A percentile compares a stretch with the other conserved stretches of the same genome.
Conservation (phyloP, 2,329 filamentous ascomycete species). For the Xylaria sp. region DNA sequence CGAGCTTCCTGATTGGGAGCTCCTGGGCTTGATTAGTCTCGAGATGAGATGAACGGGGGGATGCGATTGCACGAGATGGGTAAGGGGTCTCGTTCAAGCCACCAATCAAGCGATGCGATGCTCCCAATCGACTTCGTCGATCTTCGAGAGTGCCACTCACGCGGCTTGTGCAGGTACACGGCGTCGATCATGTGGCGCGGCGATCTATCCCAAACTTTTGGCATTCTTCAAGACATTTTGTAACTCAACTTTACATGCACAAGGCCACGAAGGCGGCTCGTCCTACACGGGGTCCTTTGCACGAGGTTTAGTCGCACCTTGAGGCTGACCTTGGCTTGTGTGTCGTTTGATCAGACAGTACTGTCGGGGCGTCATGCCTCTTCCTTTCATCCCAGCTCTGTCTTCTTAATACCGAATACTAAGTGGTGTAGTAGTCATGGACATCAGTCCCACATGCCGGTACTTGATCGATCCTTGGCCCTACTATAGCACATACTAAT, state of each 20-base stretch:
- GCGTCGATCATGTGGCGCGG: conserved; percentile 35
- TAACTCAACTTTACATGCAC: conserved; percentile 15
- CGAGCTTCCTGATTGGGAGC: conserved; percentile 30
- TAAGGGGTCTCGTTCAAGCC: background rate
- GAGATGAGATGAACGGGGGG: conserved; percentile 17
- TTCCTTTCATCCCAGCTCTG: background rate
- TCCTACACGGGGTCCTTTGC: conserved; percentile 36
- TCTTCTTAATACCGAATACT: background rate
- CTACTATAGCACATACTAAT: background rate
- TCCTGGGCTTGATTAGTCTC: background rate
- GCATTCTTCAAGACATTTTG: conserved; percentile 30
- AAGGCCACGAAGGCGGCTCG: conserved; percentile 26
- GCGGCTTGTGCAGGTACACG: conserved; percentile 39
- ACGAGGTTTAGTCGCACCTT: conserved; percentile 29
- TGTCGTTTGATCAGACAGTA: background rate
- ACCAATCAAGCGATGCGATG: conserved; percentile 12
- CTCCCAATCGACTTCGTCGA: conserved; percentile 4
- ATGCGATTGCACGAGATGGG: conserved; percentile 4
- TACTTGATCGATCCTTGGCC: background rate
- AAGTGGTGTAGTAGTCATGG: background rate
- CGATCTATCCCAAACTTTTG: conserved; percentile 18
- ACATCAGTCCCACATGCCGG: background rate
- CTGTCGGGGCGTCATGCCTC: background rate
- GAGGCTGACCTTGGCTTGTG: conserved; percentile 11
- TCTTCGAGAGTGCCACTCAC: conserved; percentile 29